Conservation (phyloP, 805 yeast species). For the Zygosaccharomyces siamensis region DNA sequence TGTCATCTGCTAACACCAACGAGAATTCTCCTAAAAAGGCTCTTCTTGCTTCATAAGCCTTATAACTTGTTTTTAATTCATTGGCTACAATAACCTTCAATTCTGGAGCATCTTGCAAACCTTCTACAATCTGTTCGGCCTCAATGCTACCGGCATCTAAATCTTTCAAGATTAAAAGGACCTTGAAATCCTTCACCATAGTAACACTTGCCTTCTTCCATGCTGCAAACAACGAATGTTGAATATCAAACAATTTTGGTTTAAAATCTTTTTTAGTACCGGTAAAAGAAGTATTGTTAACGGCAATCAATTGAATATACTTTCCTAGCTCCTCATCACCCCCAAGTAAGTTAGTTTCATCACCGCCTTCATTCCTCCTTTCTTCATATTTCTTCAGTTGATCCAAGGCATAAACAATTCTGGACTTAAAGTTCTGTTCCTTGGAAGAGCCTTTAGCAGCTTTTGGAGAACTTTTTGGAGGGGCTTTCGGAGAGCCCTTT, state of each 20-base stretch:
- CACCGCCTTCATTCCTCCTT: conserved; percentile 33
- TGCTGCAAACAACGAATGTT: conserved; percentile 29
- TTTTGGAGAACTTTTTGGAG: conserved; percentile 16
- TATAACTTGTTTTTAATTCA: conserved; percentile 77
- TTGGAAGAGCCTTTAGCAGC: conserved; percentile 13
- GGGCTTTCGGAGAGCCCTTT: conserved; percentile 17
- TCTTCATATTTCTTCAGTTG: conserved; percentile 62
- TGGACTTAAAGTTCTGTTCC: conserved; percentile 18
- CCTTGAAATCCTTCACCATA: conserved; percentile 36
- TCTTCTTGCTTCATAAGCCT: conserved; percentile 84
- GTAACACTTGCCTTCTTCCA: conserved; percentile 32
- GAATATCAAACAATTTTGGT: conserved; percentile 45
- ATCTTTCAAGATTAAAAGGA: conserved; percentile 37
- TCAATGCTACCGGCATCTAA: conserved; percentile 35
- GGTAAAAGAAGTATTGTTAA: conserved; percentile 60
- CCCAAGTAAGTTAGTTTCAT: conserved; percentile 45
- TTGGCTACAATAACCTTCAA: conserved; percentile 60
- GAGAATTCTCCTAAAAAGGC: conserved; percentile 65
- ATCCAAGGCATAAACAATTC: conserved; percentile 48
- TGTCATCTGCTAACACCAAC: conserved; percentile 79
- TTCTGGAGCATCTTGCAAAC: conserved; percentile 29
- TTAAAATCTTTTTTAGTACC: conserved; percentile 50
- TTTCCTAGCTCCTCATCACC: conserved; percentile 47
- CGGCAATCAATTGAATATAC: conserved; percentile 54
- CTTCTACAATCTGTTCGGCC: conserved; percentile 60